A percentile compares a stretch with the other conserved stretches of the same genome.
These are phyloP conservation scores for Colletotrichum destructivum DNA, from an alignment of 2,329 filamentous ascomycete genomes.

Conservation along the genomic window DNA sequence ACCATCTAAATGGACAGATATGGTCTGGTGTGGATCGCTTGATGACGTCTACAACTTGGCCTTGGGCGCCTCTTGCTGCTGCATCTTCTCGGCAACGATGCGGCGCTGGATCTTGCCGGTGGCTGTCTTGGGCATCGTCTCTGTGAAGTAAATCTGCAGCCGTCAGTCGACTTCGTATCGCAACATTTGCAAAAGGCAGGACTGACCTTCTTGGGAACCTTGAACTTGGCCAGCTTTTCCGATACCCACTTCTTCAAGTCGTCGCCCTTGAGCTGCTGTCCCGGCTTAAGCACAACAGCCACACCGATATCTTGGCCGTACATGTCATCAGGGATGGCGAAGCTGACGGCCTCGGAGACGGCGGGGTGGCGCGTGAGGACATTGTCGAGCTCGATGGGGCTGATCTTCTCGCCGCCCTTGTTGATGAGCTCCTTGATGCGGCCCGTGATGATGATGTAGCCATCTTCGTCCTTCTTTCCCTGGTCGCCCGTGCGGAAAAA, in stretches of 20 bases:
- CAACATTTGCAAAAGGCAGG: not conserved
- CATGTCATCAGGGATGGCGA: slow-evolving; percentile 85
- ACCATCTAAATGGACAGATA: not conserved
- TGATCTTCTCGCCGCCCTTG: slow-evolving; percentile 92
- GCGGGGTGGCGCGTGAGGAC: slow-evolving; percentile 81
- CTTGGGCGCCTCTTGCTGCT: slow-evolving; percentile 74
- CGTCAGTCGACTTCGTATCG: slow-evolving; percentile 24
- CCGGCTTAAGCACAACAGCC: slow-evolving; percentile 81
- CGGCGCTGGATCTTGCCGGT: slow-evolving; percentile 90
- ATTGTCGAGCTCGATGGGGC: slow-evolving; percentile 90
- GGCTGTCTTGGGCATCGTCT: slow-evolving; percentile 91
- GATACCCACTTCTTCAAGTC: slow-evolving; percentile 79
- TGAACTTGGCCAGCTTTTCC: slow-evolving; percentile 84
- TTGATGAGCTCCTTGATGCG: slow-evolving; percentile 95
- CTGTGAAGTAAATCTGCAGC: slow-evolving; percentile 81
- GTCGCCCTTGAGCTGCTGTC: slow-evolving; percentile 67
- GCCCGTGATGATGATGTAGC: slow-evolving; percentile 90
- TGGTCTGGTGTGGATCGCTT: not conserved
- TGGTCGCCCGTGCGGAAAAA: slow-evolving; percentile 94
- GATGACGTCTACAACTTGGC: slow-evolving; percentile 64
- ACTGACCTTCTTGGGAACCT: slow-evolving; percentile 84
- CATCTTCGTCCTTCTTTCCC: slow-evolving; percentile 83
- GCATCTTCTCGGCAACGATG: slow-evolving; percentile 89
- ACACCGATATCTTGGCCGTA: slow-evolving; percentile 88
- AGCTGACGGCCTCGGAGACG: slow-evolving; percentile 85